These are phyloP conservation scores for Aschersonia sp. DNA, from an alignment of 2,329 filamentous ascomycete genomes.

Conservation along the genomic window DNA sequence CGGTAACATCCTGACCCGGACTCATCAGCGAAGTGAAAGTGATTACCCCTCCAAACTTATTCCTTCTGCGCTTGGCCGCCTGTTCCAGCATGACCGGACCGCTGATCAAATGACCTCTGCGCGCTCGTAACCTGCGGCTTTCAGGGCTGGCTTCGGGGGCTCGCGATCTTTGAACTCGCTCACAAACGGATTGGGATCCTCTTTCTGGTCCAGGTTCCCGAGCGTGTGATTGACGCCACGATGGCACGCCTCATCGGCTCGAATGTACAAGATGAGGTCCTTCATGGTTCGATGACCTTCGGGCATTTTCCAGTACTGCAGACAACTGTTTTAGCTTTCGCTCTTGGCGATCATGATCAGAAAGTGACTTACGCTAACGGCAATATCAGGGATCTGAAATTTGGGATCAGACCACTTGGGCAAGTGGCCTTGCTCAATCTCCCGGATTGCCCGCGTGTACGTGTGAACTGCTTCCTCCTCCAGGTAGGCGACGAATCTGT, in stretches of 20 bases:
- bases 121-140: slow-evolving; percentile 67
- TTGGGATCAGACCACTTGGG: slow-evolving; percentile 61
- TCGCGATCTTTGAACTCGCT: slow-evolving; percentile 61
- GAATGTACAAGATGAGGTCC: slow-evolving; percentile 76
- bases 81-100: neutral
- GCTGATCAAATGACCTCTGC: slow-evolving; percentile 52
- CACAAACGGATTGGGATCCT: slow-evolving; percentile 87
- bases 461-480: slow-evolving; percentile 96
- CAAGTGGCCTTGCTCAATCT: slow-evolving; percentile 72
- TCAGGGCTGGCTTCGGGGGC: slow-evolving; percentile 49
- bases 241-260: slow-evolving; percentile 80
- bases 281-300: slow-evolving; percentile 69
- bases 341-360: too few species aligned
- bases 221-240: slow-evolving; percentile 94
- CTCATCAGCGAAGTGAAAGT: too few species aligned
- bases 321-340: neutral
- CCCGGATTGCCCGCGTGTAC: slow-evolving; percentile 77
- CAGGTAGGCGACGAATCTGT: slow-evolving; percentile 91
- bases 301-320: slow-evolving; percentile 80
- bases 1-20: too few species aligned
- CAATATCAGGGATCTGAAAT: slow-evolving; percentile 74
- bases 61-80: too few species aligned
- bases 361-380: slow-evolving; percentile 39
- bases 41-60: too few species aligned
- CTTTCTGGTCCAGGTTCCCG: slow-evolving; percentile 68